phyloP scores from a whole-genome alignment of 2,329 filamentous ascomycete genomes.

The Neopestalotiopsis sp. region DNA sequence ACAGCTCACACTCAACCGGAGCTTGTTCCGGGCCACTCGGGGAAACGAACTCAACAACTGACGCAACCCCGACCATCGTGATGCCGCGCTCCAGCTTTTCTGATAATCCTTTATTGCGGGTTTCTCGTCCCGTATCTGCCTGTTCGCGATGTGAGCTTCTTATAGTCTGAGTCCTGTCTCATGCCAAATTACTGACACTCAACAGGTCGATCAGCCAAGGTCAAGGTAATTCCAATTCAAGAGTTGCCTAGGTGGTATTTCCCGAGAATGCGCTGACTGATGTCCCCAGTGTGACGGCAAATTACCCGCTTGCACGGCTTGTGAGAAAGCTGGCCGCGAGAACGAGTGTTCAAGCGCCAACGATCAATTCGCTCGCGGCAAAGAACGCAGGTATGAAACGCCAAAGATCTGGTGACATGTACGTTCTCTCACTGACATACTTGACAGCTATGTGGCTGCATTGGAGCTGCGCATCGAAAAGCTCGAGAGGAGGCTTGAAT shows the following conservation, averaged over 20 bases:
- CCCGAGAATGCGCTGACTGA: conserved; percentile 18
- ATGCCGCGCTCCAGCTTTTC: conserved; percentile 48
- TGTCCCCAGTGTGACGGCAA: conserved; percentile 82
- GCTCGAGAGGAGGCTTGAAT: conserved; percentile 78
- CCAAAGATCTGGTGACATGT: conserved; percentile 1
- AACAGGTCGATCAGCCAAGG: conserved; percentile 82
- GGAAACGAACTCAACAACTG: background rate
- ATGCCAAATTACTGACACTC: conserved; percentile 20
- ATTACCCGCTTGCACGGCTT: conserved; percentile 91
- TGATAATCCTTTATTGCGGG: conserved; percentile 66
- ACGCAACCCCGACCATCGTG: conserved; percentile 5
- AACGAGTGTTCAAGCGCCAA: conserved; percentile 92
- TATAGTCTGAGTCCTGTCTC: background rate
- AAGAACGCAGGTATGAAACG: conserved; percentile 76
- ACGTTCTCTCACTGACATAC: background rate
- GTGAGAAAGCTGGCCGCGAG: conserved; percentile 86
- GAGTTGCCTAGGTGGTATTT: too few relatives aligned
- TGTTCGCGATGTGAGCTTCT: conserved; percentile 71
- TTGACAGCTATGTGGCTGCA: conserved; percentile 81
- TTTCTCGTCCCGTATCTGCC: conserved; percentile 79
- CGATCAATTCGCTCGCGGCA: conserved; percentile 93
- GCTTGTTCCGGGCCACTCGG: background rate
- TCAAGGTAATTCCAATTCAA: conserved; percentile 64
- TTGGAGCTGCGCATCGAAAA: conserved; percentile 91
- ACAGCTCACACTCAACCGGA: background rate